A percentile compares a stretch with the other conserved stretches of the same genome.
These are phyloP conservation scores for Crithidia fasciculata DNA, from an alignment of 208 protist genomes.

Conservation along the genomic window DNA sequence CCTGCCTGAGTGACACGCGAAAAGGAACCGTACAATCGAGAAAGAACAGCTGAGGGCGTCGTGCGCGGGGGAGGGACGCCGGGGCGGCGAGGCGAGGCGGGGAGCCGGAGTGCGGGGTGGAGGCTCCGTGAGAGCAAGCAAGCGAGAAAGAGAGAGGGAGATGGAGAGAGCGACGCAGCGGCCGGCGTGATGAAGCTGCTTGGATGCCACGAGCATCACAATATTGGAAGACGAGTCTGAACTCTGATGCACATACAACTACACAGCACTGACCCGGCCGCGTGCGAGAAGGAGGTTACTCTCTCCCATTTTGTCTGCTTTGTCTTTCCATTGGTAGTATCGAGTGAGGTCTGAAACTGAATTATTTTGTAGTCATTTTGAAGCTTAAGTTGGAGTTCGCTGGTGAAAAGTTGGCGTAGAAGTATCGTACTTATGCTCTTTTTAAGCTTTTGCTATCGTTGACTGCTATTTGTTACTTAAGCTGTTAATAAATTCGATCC, in stretches of 20 bases:
- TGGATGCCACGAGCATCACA: conserved; percentile 31
- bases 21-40: conserved; percentile 71
- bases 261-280: conserved; percentile 25
- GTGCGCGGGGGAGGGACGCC: not conserved
- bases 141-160: conserved; percentile 1
- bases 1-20: conserved; percentile 59
- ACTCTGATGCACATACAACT: conserved; percentile 27
- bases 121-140: not conserved
- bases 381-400: no score
- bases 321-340: no score
- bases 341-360: no score
- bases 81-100: not conserved
- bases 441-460: not conserved
- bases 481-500: no score
- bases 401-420: no score
- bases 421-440: conserved; percentile 12
- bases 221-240: conserved; percentile 37
- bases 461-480: no score
- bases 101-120: not conserved
- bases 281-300: no score
- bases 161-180: not conserved
- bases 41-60: conserved; percentile 52
- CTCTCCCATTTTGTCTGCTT: no score
- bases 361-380: no score
- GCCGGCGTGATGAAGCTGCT: conserved; percentile 30